A percentile compares a stretch with the other conserved stretches of the same genome.
These are phyloP conservation scores for Pseudogymnoascus sp. DNA, from an alignment of 2,329 filamentous ascomycete species.

Conservation along the genomic window DNA sequence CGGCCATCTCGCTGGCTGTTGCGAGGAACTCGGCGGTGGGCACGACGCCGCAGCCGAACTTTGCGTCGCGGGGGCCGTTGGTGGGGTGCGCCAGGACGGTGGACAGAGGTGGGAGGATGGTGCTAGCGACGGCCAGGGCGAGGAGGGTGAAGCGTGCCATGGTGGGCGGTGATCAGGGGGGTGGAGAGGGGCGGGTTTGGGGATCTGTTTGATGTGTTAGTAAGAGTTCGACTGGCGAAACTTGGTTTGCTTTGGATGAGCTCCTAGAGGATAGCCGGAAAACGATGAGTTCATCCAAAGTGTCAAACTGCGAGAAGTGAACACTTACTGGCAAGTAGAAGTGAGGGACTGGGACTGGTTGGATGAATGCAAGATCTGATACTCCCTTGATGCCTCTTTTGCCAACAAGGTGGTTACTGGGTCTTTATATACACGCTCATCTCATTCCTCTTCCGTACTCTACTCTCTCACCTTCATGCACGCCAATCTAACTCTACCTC, in stretches of 20 bases:
- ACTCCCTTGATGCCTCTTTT: background rate
- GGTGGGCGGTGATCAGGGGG: background rate
- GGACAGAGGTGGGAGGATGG: constrained; percentile 8
- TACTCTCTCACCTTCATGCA: background rate
- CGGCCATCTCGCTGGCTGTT: constrained; percentile 13
- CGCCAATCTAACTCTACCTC: background rate
- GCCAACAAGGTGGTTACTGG: background rate
- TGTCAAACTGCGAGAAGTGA: background rate
- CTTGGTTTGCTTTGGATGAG: background rate
- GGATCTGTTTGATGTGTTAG: too few relatives aligned
- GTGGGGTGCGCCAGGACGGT: constrained; percentile 14
- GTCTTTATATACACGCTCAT: background rate
- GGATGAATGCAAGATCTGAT: background rate
- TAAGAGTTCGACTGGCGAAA: background rate
- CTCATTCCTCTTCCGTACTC: background rate
- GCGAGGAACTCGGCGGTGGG: constrained; percentile 19
- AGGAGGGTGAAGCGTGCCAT: constrained; percentile 15
- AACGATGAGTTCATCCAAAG: background rate
- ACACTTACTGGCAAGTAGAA: constrained; percentile 2
- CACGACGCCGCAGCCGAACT: constrained; percentile 15
- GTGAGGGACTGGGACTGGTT: background rate
- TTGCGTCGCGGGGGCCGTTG: constrained; percentile 10
- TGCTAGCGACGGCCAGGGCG: constrained; percentile 14
- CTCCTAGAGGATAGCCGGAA: background rate
- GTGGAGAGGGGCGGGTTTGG: background rate